phyloP scores from a whole-genome alignment of 805 yeast species.

The Barnettozyma botsteinii region DNA sequence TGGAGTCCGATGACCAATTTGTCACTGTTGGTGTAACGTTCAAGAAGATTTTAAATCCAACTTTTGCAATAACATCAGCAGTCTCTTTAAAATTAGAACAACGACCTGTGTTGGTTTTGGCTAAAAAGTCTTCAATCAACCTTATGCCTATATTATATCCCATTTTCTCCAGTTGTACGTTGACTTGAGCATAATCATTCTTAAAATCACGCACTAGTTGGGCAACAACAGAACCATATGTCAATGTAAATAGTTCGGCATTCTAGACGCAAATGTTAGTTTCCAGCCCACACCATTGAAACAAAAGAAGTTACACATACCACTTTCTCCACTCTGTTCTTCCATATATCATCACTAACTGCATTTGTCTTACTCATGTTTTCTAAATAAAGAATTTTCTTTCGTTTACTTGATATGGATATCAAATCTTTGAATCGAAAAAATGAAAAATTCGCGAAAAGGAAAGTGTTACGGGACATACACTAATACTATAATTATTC shows the following conservation, averaged over 20 bases:
- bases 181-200: conserved; percentile 71
- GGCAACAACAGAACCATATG: conserved; percentile 90
- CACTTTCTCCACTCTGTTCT: conserved; percentile 77
- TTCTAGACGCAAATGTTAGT: conserved; percentile 38
- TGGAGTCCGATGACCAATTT: conserved; percentile 73
- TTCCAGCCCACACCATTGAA: no score
- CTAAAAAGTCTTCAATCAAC: conserved; percentile 86
- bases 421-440: no score
- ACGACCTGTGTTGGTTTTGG: conserved; percentile 79
- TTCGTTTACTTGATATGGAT: no score
- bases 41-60: conserved; percentile 86
- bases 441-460: not conserved
- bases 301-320: conserved; percentile 41
- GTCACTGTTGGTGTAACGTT: conserved; percentile 73
- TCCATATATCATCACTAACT: conserved; percentile 89
- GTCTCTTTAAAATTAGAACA: conserved; percentile 79
- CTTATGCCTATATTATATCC: conserved; percentile 93
- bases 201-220: conserved; percentile 83
- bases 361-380: conserved; percentile 39
- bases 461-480: conserved; percentile 8
- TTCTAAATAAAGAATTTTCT: no score
- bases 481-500: not conserved
- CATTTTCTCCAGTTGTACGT: conserved; percentile 81
- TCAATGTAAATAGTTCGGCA: conserved; percentile 88
- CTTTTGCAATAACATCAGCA: conserved; percentile 76